phyloP scores from a whole-genome alignment of 2,329 filamentous ascomycete genomes.

The Aureobasidium namibiae region DNA sequence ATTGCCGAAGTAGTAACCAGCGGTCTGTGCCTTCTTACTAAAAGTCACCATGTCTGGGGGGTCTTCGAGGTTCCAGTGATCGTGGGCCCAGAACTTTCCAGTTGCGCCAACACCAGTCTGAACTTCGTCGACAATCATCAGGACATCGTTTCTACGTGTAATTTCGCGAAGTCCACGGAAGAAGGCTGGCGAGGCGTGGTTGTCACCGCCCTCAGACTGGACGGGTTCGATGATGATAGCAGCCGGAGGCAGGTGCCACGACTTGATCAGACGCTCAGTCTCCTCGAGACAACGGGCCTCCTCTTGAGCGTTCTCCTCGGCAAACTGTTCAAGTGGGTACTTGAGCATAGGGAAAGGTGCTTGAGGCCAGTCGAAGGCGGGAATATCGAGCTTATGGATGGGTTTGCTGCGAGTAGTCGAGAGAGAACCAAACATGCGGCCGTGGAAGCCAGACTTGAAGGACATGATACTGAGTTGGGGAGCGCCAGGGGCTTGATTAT shows the following conservation, averaged over 20 bases:
- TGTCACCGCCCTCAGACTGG: slow-evolving; percentile 86
- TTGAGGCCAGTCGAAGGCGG: slow-evolving; percentile 90
- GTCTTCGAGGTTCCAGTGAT: slow-evolving; percentile 74
- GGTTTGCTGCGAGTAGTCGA: slow-evolving; percentile 84
- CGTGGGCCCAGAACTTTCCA: slow-evolving; percentile 89
- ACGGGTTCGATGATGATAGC: slow-evolving; percentile 81
- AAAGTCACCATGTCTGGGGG: slow-evolving; percentile 91
- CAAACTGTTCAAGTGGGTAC: slow-evolving; percentile 73
- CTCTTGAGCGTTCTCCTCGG: slow-evolving; percentile 64
- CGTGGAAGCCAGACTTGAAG: slow-evolving; percentile 81
- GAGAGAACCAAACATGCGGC: slow-evolving; percentile 74
- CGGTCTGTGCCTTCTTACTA: slow-evolving; percentile 86
- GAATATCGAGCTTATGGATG: slow-evolving; percentile 88
- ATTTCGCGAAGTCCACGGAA: slow-evolving; percentile 73
- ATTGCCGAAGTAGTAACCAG: slow-evolving; percentile 82
- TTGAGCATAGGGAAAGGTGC: slow-evolving; percentile 77
- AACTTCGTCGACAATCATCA: slow-evolving; percentile 86
- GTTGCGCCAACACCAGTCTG: slow-evolving; percentile 86
- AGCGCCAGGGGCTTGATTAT: slow-evolving; percentile 70
- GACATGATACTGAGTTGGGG: slow-evolving; percentile 74
- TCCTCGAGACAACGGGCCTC: slow-evolving; percentile 73
- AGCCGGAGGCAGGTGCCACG: slow-evolving; percentile 66
- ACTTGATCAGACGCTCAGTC: slow-evolving; percentile 69
- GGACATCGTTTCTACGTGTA: slow-evolving; percentile 64
- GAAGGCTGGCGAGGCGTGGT: slow-evolving; percentile 78